Percentiles rank a stretch among this genome's conserved stretches.
These are phyloP conservation scores for Fusarium temperatum DNA, from an alignment of 2,329 filamentous ascomycete species.

Conservation along the genomic window DNA sequence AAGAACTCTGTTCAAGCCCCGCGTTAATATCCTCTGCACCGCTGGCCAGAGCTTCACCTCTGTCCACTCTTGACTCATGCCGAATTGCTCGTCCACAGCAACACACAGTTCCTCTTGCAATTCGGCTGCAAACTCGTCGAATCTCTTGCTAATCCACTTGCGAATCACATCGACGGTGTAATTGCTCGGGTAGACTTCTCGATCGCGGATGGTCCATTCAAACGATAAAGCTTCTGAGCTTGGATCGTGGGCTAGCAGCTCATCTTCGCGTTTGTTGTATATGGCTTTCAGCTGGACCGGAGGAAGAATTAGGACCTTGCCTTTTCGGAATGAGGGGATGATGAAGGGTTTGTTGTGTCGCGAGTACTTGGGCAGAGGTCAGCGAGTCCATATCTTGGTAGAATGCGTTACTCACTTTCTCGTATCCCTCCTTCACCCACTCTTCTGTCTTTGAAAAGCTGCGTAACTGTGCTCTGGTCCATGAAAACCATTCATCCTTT, in stretches of 20 bases:
- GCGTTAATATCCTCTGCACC: neutral
- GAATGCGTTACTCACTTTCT: neutral
- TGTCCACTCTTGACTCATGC: neutral
- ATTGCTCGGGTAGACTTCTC: neutral
- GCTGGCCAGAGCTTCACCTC: neutral
- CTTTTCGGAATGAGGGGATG: neutral
- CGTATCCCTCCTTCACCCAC: neutral
- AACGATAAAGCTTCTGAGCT: neutral
- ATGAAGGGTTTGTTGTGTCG: neutral
- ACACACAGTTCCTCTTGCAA: neutral
- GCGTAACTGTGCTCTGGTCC: neutral
- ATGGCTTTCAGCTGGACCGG: neutral
- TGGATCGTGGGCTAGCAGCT: neutral
- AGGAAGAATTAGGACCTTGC: neutral
- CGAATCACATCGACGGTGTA: neutral
- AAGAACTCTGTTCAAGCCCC: neutral
- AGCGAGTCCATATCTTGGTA: neutral
- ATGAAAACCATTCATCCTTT: neutral
- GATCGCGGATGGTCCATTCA: neutral
- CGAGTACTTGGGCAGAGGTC: neutral
- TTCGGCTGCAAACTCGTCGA: neutral
- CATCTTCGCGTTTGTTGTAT: neutral
- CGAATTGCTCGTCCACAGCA: neutral
- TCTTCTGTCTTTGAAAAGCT: constrained; percentile 2
- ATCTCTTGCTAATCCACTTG: neutral